Conservation (phyloP, 306 rosid genomes). For the Begonia peltatifolia region DNA sequence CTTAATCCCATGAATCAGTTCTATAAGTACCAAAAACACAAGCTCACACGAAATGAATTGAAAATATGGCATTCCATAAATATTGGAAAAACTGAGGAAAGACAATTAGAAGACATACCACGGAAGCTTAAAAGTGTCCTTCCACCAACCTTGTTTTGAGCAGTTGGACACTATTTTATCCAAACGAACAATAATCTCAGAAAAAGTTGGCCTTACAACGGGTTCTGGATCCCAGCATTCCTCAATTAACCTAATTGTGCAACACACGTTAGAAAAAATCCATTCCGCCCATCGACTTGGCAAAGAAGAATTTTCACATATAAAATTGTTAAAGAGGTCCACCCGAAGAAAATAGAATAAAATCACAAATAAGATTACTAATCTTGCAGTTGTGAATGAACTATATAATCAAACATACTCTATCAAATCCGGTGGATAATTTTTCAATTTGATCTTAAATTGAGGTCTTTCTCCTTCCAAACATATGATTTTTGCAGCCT, state of each 20-base stretch:
- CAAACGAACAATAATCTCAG: slow-evolving; percentile 64
- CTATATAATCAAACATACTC: slow-evolving; percentile 44
- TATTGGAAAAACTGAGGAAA: not conserved
- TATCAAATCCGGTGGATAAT: slow-evolving; percentile 75
- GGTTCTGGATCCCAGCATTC: slow-evolving; percentile 91
- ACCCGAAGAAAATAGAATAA: not conserved
- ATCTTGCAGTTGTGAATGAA: not conserved
- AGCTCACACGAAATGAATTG: too few species aligned
- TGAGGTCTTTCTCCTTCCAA: slow-evolving; percentile 68
- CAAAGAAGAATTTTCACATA: slow-evolving; percentile 1
- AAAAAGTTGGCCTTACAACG: slow-evolving; percentile 78
- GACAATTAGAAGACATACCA: slow-evolving; percentile 45
- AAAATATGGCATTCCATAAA: not conserved
- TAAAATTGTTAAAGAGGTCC: not conserved
- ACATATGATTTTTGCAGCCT: slow-evolving; percentile 48
- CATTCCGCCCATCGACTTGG: too few species aligned
- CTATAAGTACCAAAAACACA: too few species aligned
- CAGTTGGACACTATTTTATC: slow-evolving; percentile 68
- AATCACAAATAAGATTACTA: not conserved
- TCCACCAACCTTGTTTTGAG: slow-evolving; percentile 98
- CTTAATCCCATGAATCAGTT: too few species aligned
- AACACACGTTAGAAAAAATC: too few species aligned
- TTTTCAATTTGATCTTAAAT: slow-evolving; percentile 65
- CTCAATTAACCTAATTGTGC: slow-evolving; percentile 57
- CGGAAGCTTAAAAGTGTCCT: slow-evolving; percentile 92